These are phyloP conservation scores for Ogataea thermomethanolica DNA, from an alignment of 805 yeast species.

Conservation along the genomic window DNA sequence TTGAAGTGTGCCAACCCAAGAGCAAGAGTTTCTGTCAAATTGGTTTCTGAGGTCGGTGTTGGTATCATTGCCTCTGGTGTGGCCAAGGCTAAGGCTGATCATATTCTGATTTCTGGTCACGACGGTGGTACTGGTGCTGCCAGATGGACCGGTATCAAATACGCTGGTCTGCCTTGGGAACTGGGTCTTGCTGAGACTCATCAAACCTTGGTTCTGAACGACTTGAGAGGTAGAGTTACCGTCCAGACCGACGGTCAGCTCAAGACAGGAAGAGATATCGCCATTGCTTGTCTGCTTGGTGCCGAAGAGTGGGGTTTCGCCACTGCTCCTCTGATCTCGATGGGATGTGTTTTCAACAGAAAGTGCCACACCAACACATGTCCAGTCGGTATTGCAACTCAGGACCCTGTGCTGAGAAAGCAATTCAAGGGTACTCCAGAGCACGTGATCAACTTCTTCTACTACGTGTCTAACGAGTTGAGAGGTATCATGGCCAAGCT, in stretches of 20 bases:
- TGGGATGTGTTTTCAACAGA: conserved; percentile 97
- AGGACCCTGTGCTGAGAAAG: conserved; percentile 88
- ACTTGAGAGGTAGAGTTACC: conserved; percentile 90
- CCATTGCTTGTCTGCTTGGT: conserved; percentile 92
- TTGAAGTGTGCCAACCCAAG: conserved; percentile 96
- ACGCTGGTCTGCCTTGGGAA: conserved; percentile 99
- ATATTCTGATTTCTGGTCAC: conserved; percentile 92
- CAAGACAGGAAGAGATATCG: conserved; percentile 95
- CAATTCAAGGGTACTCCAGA: conserved; percentile 97
- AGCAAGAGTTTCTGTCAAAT: conserved; percentile 93
- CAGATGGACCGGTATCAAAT: conserved; percentile 92
- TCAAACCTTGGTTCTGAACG: conserved; percentile 93
- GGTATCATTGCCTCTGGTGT: conserved; percentile 99
- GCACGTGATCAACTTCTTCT: conserved; percentile 96
- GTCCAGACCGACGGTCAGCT: conserved; percentile 99
- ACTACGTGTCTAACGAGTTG: conserved; percentile 88
- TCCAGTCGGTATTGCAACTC: conserved; percentile 99
- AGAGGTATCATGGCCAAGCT: conserved; percentile 90
- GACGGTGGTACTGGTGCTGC: conserved; percentile 99
- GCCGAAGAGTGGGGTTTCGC: conserved; percentile 99
- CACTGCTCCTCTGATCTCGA: conserved; percentile 91
- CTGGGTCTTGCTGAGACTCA: conserved; percentile 97
- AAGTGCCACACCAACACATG: conserved; percentile 92
- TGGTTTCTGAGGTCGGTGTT: conserved; percentile 97
- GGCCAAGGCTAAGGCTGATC: conserved; percentile 98